Evolutionary conservation across 1,284 basidiomycete species (phyloP), one percentile per base, ranked within the genome.

Genomic region (Naganishia albida): DNA sequence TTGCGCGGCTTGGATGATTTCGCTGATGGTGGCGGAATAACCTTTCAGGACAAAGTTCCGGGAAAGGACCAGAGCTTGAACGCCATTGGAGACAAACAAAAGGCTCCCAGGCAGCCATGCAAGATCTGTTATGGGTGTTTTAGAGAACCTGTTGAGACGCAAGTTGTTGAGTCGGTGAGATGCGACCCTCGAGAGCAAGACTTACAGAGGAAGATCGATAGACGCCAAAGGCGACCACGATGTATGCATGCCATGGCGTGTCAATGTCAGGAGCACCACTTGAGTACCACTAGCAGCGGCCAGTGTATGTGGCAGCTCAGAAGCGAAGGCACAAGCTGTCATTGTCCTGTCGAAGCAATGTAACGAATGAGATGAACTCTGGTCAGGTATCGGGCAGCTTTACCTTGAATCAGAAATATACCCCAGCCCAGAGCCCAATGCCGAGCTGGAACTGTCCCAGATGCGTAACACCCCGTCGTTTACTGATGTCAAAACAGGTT

Each of bases 1-100:
- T 75, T 93, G 94, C 60, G 86, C 82, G 68, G 86, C 80, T 6
- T 89, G 89, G 48, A 92, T 89, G 70, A 89, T 83, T 72, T 93
- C 89, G 69, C 93, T 90, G 25, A 94, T 81, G 67, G 85, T 84
- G 70, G 76, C 75, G 3, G 63, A 49, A 28, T 71, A 66, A 2
- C 51, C 65, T 28, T 70, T 66, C 12, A 68, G 42, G 15, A 56
- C 57, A 1, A 66, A 40, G 7, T 46, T 23, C 20, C 39, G 49
- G 6, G 7, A 44, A 13, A 12, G 68, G 53, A 52, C 69, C 71
- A 40, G 38, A 10, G 56, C 49, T 83, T 83, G 7, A 73, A 67
- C 18, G 74, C 71, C 7, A 40, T 72, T 70, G 43, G 65, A 34
- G 68, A 69, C 48, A 52, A 67, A 28, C 55, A 70, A 54, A 34